Conservation (phyloP, 148 eudicot genomes). For the Bassia scoparia region DNA sequence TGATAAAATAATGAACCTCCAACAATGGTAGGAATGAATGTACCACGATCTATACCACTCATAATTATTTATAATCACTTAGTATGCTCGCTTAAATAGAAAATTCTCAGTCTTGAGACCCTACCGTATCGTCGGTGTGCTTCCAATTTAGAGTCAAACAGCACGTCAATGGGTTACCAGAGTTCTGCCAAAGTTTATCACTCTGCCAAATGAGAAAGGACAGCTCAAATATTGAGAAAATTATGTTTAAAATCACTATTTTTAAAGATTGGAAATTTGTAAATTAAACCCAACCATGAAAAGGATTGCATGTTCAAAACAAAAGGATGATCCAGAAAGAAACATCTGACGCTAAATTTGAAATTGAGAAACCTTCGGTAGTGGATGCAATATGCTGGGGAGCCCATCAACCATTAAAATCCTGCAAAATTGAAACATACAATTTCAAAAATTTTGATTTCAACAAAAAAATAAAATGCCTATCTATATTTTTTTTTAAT, state of each 20-base stretch:
- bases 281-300: constrained; percentile 37
- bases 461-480: constrained; percentile 7
- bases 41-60: not conserved
- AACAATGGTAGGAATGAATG: not conserved
- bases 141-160: constrained; percentile 51
- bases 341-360: constrained; percentile 35
- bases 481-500: not conserved
- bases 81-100: not conserved
- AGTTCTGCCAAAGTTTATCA: constrained; percentile 35
- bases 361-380: constrained; percentile 30
- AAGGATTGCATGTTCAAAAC: constrained; percentile 32
- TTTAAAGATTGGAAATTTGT: not conserved
- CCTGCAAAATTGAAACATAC: constrained; percentile 21
- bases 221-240: constrained; percentile 7
- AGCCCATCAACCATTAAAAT: constrained; percentile 27
- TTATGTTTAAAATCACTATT: not conserved
- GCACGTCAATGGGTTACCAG: constrained; percentile 75
- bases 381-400: constrained; percentile 20
- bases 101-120: constrained; percentile 13
- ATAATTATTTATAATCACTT: not conserved
- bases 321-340: constrained; percentile 30
- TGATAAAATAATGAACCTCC: not conserved
- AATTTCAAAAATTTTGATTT: not conserved
- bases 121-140: constrained; percentile 60
- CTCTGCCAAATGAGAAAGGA: constrained; percentile 36